Conservation (phyloP, 192 early-diverging fungal species). For the Funneliformis mosseae region DNA sequence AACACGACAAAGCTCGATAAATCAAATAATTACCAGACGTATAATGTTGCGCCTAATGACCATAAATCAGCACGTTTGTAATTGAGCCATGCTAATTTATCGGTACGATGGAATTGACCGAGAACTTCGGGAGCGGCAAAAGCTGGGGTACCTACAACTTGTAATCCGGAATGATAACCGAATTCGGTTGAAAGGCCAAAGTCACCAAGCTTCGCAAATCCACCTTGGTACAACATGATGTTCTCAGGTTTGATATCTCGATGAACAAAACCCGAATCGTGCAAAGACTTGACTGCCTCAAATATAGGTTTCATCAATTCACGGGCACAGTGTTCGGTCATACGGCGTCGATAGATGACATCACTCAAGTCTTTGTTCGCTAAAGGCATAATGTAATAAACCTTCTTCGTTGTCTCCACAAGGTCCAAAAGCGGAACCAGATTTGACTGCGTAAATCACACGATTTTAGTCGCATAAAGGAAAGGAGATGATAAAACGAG, state of each 20-base stretch:
- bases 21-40: slow-evolving; percentile 12
- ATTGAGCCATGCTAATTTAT: slow-evolving; percentile 26
- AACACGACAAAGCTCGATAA: background rate
- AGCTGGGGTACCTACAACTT: slow-evolving; percentile 29
- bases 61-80: slow-evolving; percentile 32
- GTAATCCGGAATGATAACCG: slow-evolving; percentile 29
- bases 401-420: slow-evolving; percentile 22
- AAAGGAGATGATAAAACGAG: background rate
- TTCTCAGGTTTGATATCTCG: slow-evolving; percentile 30
- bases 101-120: slow-evolving; percentile 24
- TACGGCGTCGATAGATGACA: slow-evolving; percentile 14
- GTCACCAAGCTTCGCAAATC: slow-evolving; percentile 23
- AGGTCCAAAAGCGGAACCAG: slow-evolving; percentile 23
- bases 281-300: slow-evolving; percentile 19
- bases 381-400: slow-evolving; percentile 28
- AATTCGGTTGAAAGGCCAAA: slow-evolving; percentile 27
- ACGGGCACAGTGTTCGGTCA: slow-evolving; percentile 4
- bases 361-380: slow-evolving; percentile 29
- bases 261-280: slow-evolving; percentile 29
- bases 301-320: slow-evolving; percentile 28
- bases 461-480: background rate
- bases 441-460: background rate
- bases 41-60: slow-evolving; percentile 26
- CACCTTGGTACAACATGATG: slow-evolving; percentile 33
- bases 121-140: slow-evolving; percentile 31